phyloP scores from a whole-genome alignment of 2,329 filamentous ascomycete genomes.

The Diplodia mutila region DNA sequence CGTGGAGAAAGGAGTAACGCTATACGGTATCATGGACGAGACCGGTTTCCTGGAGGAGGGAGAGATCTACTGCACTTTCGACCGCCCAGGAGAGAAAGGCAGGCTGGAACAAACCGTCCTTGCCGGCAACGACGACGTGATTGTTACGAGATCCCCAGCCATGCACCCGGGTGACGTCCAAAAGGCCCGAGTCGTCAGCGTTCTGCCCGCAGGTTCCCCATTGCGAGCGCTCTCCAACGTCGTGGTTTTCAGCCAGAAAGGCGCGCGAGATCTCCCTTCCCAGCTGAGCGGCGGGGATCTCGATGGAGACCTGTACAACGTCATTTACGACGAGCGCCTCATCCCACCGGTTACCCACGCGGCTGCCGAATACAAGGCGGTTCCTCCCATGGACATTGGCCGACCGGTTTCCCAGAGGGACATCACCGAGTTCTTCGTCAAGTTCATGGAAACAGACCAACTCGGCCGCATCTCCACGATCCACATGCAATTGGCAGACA shows the following conservation, averaged over 20 bases:
- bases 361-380: slow-evolving; percentile 72
- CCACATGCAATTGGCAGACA: slow-evolving; percentile 49
- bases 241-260: slow-evolving; percentile 75
- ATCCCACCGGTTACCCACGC: slow-evolving; percentile 48
- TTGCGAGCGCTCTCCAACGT: slow-evolving; percentile 70
- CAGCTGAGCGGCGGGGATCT: slow-evolving; percentile 80
- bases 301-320: slow-evolving; percentile 79
- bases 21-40: slow-evolving; percentile 86
- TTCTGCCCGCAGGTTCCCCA: slow-evolving; percentile 61
- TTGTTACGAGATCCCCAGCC: slow-evolving; percentile 77
- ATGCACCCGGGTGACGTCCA: slow-evolving; percentile 83
- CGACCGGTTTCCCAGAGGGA: slow-evolving; percentile 64
- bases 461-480: slow-evolving; percentile 47
- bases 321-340: slow-evolving; percentile 70
- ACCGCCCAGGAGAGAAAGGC: slow-evolving; percentile 42
- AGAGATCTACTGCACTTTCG: slow-evolving; percentile 68
- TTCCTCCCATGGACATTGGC: slow-evolving; percentile 61
- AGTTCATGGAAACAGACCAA: slow-evolving; percentile 49
- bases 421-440: slow-evolving; percentile 78
- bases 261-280: slow-evolving; percentile 74
- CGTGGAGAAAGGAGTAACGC: slow-evolving; percentile 68
- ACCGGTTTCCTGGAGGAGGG: slow-evolving; percentile 68
- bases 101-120: slow-evolving; percentile 28
- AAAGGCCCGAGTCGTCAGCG: slow-evolving; percentile 60
- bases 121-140: slow-evolving; percentile 42